Evolutionary conservation across 495 filamentous ascomycete genomes (phyloP), one percentile per base, ranked within the genome.

Genomic region (Neurospora sublineolata): DNA sequence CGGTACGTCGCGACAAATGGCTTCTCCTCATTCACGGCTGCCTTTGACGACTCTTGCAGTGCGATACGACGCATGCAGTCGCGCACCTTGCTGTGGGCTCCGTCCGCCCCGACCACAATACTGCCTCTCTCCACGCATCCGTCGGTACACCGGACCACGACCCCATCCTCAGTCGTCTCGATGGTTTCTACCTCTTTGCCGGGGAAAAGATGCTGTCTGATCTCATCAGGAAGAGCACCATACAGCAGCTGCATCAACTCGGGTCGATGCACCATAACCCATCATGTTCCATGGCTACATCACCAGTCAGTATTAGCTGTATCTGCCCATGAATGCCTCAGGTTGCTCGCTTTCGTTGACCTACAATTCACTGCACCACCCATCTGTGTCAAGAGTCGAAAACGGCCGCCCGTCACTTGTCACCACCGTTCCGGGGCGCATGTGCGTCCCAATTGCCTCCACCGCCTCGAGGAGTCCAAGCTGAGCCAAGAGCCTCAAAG

Each of bases 71-170:
- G 72, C 72, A 33, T 76, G 36, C 79, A 79, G 20, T 81, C 73
- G 4, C 85, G 80, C 12, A 83, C 79, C 9, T 80, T 78, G 67
- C 81, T 84, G 74, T 85, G 82, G 38, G 85, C 81, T 23, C 87
- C 86, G 73, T 88, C 87, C 14, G 82, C 83, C 5, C 86, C 87
- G 27, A 88, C 76, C 37, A 89, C 82, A 39, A 88, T 77, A 70
- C 80, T 79, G 4, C 87, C 87, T 10, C 73, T 64, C 69, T 80
- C 79, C 3, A 77, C 67, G 30, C 76, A 75, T 1, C 86, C 86
- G 71, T 86, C 82, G 12, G 77, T 68, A 73, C 81, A 84, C 70
- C 72, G 60, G 20, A 82, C 80, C 18, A 64, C 44, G 0, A 80
- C 81, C 2, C 72, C 76, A n/a, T 77, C 70, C 14, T 75, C 75